Evolutionary conservation across 805 yeast species (phyloP).

Genomic region (Metschnikowia lunata): DNA sequence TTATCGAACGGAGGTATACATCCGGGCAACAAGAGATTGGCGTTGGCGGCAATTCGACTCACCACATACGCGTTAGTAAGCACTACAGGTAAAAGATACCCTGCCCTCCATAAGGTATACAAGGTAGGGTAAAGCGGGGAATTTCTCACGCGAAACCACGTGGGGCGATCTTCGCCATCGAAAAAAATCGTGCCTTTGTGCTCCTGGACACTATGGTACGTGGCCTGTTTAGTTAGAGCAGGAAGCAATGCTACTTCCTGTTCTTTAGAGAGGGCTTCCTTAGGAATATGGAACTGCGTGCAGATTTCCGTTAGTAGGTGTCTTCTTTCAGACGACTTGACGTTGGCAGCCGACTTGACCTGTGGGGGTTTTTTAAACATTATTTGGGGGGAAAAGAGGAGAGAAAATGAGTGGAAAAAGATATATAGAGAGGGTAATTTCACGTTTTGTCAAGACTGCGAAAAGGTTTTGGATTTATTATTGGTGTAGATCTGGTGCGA

Average conservation of each 20-base stretch:
- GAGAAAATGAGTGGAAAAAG: too few species aligned
- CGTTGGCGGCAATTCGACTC: slow-evolving; percentile 68
- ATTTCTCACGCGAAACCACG: slow-evolving; percentile 66
- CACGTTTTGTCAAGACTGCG: too few species aligned
- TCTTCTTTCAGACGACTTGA: slow-evolving; percentile 79
- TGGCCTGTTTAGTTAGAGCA: slow-evolving; percentile 54
- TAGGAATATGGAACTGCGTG: slow-evolving; percentile 36
- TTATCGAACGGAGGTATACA: slow-evolving; percentile 56
- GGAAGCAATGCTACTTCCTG: slow-evolving; percentile 45
- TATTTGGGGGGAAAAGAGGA: not conserved
- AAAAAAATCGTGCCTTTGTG: slow-evolving; percentile 61
- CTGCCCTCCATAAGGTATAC: slow-evolving; percentile 66
- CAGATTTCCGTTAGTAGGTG: slow-evolving; percentile 44
- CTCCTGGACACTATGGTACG: slow-evolving; percentile 51
- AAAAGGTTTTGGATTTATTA: too few species aligned
- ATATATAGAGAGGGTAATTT: too few species aligned
- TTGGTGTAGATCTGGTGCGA: too few species aligned
- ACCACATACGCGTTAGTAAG: slow-evolving; percentile 73
- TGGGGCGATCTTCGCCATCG: slow-evolving; percentile 59
- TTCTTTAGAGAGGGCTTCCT: slow-evolving; percentile 37
- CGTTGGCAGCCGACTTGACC: slow-evolving; percentile 70
- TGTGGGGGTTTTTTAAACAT: slow-evolving; percentile 30
- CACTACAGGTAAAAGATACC: slow-evolving; percentile 61
- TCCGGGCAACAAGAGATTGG: slow-evolving; percentile 77
- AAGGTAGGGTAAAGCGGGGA: slow-evolving; percentile 62